Evolutionary conservation across 2,329 filamentous ascomycete genomes (phyloP), one percentile per base, ranked within the genome.

Genomic region (Helminthosporium solani): DNA sequence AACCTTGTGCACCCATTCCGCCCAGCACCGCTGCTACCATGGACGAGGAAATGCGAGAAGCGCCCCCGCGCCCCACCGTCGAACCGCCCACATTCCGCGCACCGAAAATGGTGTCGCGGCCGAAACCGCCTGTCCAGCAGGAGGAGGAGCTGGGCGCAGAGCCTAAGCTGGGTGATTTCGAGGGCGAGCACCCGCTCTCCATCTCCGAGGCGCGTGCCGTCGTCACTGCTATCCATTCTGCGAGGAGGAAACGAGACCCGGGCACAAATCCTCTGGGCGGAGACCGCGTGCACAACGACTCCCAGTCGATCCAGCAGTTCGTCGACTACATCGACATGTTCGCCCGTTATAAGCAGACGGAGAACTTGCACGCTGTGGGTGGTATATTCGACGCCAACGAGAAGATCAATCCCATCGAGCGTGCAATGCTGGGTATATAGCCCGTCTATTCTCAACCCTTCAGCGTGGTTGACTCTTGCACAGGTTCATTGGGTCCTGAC

Each of bases 301-400:
- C 58, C 43, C 61, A 70, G 65, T 90, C 91, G 70, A 80, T 96
- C 46, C 84, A 83, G 53, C 91, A 95, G 71, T 96, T 92, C 20
- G 81, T 90, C 56, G 89, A 91, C 66, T 97, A 99, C 73, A 83
- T 97, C 43, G 90, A 96, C 62, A 85, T 90, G 53, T 99, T 99
- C 73, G 87, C 91, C 15, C 88, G 94, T 28, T 97, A 97, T 80
- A 95, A 96, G 75, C 85, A 91, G 63, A 90, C 92, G 70, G 89
- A 95, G 70, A 94, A 94, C 57, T 88, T 96, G 65, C 88, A 96
- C 74, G 88, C 90, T n/a, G 90, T 97, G 25, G 90, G 95, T 73
- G 84, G 89, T 49, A 77, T 96, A 60, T 80, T 96, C 53, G 87
- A 87, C 57, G 82, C 86, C 47, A 87, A 90, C 66, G 83, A 84